Evolutionary conservation across 2,329 filamentous ascomycete species (phyloP), one percentile per base, ranked within the genome.

Genomic region (Stachybotrys elegans): DNA sequence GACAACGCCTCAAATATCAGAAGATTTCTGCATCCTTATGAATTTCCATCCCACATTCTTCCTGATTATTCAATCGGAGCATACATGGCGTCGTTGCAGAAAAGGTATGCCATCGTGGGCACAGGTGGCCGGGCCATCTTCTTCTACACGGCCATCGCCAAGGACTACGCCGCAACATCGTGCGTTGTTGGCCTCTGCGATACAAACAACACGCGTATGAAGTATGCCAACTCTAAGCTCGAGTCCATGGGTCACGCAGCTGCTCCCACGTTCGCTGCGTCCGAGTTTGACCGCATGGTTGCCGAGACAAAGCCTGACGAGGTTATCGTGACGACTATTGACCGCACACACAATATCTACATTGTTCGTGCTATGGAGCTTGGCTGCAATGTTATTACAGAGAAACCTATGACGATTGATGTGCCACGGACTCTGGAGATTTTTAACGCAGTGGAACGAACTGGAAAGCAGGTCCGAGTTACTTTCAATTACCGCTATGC

Each of bases 401-500:
- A 83, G 54, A 83, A 83, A 57, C 79, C 79, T 5, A 82, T 83
- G 79, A 83, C 79, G 1, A 76, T 81, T 51, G 78, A 83, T 52
- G 74, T 68, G 1, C 66, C 70, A 2, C 70, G 76, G 4, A 79
- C 76, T 27, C 65, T 61, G 6, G 66, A 71, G 40, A 82, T 83
- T 17, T 36, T 74, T 39, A 62, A 69, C 48, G 65, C 68, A 4
- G 70, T 71, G 8, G 63, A 73, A 44, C 57, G 63, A 12, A 75
- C 70, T 2, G 63, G 66, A 5, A 57, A 60, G 17, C 61, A 67
- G 45, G 60, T 75, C 6, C 61, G 71, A 4, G 71, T 75, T 5
- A 68, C 69, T 0, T 75, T 75, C 58, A 75, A 75, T 52, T 75
- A 75, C 53, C 69, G 71, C 7, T 75, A 75, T 46, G 70, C 71